These are phyloP conservation scores for Paecilomyces niveus DNA, from an alignment of 2,329 filamentous ascomycete species.

Conservation along the genomic window DNA sequence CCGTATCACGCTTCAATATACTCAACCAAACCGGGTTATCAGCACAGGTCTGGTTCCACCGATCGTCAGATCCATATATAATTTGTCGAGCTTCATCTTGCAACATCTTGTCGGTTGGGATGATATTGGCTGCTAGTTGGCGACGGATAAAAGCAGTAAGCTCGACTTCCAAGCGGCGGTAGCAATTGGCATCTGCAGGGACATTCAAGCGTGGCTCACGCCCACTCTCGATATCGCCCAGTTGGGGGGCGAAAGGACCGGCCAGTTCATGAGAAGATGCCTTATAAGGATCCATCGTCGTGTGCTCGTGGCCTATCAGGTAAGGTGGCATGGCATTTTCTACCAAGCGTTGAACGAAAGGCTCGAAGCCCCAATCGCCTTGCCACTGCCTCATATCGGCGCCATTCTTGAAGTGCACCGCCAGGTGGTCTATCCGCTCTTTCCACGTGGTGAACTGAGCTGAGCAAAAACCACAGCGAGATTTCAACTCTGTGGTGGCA, in stretches of 20 bases:
- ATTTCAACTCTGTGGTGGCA: constrained; percentile 47
- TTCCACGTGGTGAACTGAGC: constrained; percentile 37
- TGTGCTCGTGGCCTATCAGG: constrained; percentile 28
- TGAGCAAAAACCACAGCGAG: constrained; percentile 39
- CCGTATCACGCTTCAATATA: constrained; percentile 37
- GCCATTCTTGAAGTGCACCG: constrained; percentile 33
- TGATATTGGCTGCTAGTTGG: constrained; percentile 23
- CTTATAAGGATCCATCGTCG: constrained; percentile 26
- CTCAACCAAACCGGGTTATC: constrained; percentile 41
- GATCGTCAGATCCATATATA: constrained; percentile 27
- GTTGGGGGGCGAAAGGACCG: constrained; percentile 8
- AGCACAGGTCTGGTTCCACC: constrained; percentile 39
- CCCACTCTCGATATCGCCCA: background rate
- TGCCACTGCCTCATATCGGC: constrained; percentile 33
- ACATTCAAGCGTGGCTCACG: constrained; percentile 14
- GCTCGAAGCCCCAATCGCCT: constrained; percentile 36
- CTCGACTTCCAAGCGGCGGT: constrained; percentile 31
- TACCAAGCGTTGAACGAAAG: constrained; percentile 26
- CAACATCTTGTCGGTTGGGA: constrained; percentile 31
- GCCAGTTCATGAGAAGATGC: constrained; percentile 5
- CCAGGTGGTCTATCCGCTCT: constrained; percentile 35
- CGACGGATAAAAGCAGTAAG: constrained; percentile 32
- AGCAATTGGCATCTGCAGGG: constrained; percentile 34
- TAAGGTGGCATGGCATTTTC: constrained; percentile 31
- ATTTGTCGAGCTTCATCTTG: constrained; percentile 28